Conservation (phyloP, 1,139 yeast species). For the Debaryomycetaceae sp. region DNA sequence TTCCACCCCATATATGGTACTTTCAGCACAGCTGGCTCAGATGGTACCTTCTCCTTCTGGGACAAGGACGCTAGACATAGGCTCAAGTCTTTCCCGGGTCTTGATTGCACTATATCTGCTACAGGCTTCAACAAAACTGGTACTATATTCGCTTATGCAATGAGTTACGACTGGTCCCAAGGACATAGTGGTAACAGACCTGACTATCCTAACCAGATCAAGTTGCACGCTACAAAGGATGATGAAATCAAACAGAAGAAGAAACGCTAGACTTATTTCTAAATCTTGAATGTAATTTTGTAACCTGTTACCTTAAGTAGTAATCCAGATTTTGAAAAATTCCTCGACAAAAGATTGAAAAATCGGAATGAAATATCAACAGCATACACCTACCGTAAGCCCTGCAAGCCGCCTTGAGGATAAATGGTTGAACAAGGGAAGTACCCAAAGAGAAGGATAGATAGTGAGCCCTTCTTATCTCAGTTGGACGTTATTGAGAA, state of each 20-base stretch:
- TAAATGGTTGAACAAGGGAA: constrained; percentile 1
- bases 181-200: constrained; percentile 78
- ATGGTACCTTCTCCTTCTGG: constrained; percentile 94
- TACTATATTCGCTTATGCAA: constrained; percentile 82
- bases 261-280: constrained; percentile 23
- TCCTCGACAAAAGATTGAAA: background rate
- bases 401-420: background rate
- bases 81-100: constrained; percentile 72
- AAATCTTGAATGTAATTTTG: background rate
- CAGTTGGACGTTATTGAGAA: constrained; percentile 33
- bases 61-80: constrained; percentile 92
- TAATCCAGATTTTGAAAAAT: background rate
- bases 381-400: background rate
- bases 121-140: constrained; percentile 84
- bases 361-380: background rate
- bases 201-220: constrained; percentile 70
- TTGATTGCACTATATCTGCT: constrained; percentile 72
- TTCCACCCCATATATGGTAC: constrained; percentile 93
- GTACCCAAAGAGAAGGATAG: constrained; percentile 24
- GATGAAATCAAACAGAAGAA: constrained; percentile 83
- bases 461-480: constrained; percentile 28
- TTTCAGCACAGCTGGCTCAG: constrained; percentile 91
- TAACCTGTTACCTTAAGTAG: background rate
- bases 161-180: constrained; percentile 93
- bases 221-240: constrained; percentile 80